Conservation (phyloP, 1,284 basidiomycete genomes). For the Tremellales sp. region DNA sequence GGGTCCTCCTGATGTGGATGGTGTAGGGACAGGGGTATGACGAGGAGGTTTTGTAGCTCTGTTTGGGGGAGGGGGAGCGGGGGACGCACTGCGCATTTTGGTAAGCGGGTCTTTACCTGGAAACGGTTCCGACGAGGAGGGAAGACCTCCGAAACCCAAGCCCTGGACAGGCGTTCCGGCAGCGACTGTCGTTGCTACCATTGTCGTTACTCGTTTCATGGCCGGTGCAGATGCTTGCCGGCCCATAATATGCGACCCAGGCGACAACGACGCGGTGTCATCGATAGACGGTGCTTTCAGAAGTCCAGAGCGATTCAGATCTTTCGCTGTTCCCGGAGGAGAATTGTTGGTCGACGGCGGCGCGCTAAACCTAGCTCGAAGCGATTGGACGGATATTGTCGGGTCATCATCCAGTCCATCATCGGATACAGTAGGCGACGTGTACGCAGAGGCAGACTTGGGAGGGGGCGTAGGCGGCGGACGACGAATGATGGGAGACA, state of each 20-base stretch:
- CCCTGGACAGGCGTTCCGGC: conserved; percentile 3
- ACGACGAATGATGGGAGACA: too few species aligned
- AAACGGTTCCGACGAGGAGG: not conserved
- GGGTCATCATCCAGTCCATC: conserved; percentile 9
- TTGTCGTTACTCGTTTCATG: conserved; percentile 14
- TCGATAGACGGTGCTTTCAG: not conserved
- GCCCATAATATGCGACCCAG: conserved; percentile 1
- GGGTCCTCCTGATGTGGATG: conserved; percentile 3
- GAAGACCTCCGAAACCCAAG: not conserved
- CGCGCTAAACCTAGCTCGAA: conserved; percentile 21
- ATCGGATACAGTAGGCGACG: conserved; percentile 11
- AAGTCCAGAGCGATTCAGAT: not conserved
- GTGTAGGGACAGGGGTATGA: conserved; percentile 4
- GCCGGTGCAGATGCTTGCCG: conserved; percentile 10
- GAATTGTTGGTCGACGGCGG: not conserved
- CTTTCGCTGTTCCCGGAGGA: conserved; percentile 3
- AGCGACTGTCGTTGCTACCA: conserved; percentile 9
- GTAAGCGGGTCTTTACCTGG: not conserved
- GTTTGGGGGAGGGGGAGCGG: conserved; percentile 19
- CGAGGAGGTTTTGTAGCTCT: conserved; percentile 18
- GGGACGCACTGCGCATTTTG: not conserved
- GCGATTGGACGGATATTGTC: conserved; percentile 20
- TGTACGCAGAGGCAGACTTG: conserved; percentile 6
- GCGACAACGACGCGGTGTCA: conserved; percentile 1
- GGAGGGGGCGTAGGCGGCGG: conserved; percentile 11